Percentiles rank a stretch among this genome's conserved stretches.
Conservation (phyloP, 257 asterid species). For the Solanum medicagineum region DNA sequence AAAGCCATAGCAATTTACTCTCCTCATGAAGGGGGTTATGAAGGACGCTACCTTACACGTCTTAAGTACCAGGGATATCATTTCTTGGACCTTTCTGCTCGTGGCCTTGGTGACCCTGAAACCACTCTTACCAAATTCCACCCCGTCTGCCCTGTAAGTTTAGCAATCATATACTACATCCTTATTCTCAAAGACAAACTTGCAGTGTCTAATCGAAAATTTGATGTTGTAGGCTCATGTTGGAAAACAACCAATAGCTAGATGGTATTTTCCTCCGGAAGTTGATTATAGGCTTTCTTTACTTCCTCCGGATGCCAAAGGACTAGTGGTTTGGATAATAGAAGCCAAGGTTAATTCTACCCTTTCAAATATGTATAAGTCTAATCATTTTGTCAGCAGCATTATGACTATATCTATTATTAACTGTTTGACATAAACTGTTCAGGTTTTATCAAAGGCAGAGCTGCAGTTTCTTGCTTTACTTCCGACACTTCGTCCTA, state of each 20-base stretch:
- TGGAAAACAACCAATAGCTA: slow-evolving; percentile 85
- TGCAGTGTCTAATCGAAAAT: background rate
- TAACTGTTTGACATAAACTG: background rate
- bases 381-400: background rate
- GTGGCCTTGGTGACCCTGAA: slow-evolving; percentile 87
- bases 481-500: slow-evolving; percentile 68
- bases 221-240: slow-evolving; percentile 45
- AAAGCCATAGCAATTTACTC: slow-evolving; percentile 76
- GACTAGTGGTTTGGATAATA: slow-evolving; percentile 68
- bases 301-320: slow-evolving; percentile 66
- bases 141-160: slow-evolving; percentile 83
- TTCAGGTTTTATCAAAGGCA: slow-evolving; percentile 59
- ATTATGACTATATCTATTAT: background rate
- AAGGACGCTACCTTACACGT: slow-evolving; percentile 68
- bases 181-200: background rate
- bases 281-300: slow-evolving; percentile 80
- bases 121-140: slow-evolving; percentile 77
- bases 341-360: slow-evolving; percentile 58
- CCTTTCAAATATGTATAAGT: background rate
- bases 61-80: slow-evolving; percentile 65
- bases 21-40: slow-evolving; percentile 86
- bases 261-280: slow-evolving; percentile 94
- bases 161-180: background rate
- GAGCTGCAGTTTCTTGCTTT: slow-evolving; percentile 55
- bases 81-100: slow-evolving; percentile 70